Base-by-base conservation (phyloP, 352 stramenopile genomes). In the Blastocystis hominis region DNA sequence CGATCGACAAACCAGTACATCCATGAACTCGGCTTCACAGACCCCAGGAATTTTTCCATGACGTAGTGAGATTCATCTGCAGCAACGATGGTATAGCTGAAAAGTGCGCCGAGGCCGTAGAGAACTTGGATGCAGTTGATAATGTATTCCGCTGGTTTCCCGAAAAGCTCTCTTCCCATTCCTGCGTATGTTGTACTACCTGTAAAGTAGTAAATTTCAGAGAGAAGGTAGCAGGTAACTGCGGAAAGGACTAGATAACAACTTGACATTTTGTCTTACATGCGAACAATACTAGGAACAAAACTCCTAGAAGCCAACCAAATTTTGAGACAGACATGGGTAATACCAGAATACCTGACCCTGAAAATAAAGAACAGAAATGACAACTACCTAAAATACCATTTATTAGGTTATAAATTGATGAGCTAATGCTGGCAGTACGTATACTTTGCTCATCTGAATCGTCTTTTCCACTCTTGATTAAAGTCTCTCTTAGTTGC, bases 101-200 rank as follows among this genome's bases (percentile, higher is more conserved):
- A 76, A 3, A 80, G 50, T 17, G 70, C 50, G 6, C 70, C 70
- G 59, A 80, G 56, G 59, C 70, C 56, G 53, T 80, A 80, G 0
- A 80, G n/a, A 80, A 80, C 70, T 80, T 80, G 70, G 59, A 80
- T 76, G 17, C 59, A 70, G 5, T 80, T 75, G 17, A 80, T 80
- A 34, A 80, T 76, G 50, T 55, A 76, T 13, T 75, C 70, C 30
- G 56, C 50, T 10, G 50, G 24, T 44, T 80, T 80, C n/a, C 70
- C 70, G 59, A 80, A 80, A 42, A 80, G 44, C 24, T 80, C 56
- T 15, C 40, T 75, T 76, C 50, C 70, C 70, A 80, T 80, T 15
- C 56, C 56, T 24, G 70, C 50, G 46, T 80, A 80, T 4, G 70
- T 80, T 80, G 50, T 80, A 40, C 56, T 75, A 42, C 56, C 50